Base-by-base conservation (phyloP, 441 rosid genomes). In the Gossypium trilobum region DNA sequence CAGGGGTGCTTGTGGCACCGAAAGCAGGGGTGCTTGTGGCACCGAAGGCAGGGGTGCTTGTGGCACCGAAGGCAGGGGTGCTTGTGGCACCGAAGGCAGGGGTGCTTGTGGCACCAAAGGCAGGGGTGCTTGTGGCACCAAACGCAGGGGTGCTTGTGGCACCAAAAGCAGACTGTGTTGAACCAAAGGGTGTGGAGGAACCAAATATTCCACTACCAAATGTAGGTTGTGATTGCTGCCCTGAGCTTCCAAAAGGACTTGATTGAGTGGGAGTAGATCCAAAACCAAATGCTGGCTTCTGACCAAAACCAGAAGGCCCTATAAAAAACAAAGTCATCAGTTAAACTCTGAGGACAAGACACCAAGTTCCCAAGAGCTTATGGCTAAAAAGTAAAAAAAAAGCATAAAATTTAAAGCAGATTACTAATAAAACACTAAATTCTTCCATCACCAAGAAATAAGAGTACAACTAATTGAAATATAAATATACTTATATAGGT, bases 211-310 rank as follows among this genome's bases (percentile, higher is more conserved):
- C 81, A 82, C 81, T 81, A 22, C 94, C 95, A 82, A 92, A 94
- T 39, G 87, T 90, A 76, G 96, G 87, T 78, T 94, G 97, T 68
- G 97, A 84, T 79, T 86, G 97, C 74, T 83, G 98, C 76, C 82
- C 75, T 68, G 94, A 80, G 82, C 85, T 84, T 82, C 96, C 97
- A 27, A 94, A 94, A 42, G 91, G 92, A 81, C 86, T 88, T 50
- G 95, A 55, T 72, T 83, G 97, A 70, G 87, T 77, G 25, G 87
- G 73, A 57, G 85, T 78, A 54, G 99, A 81, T 25, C 91, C 90
- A 79, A 89, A 87, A 64, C 95, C 92, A 77, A 91, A 91, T 57
- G 85, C 83, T 78, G 90, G 73, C 80, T 89, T 92, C 76, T 92
- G 94, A 56, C 88, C 92, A 52, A 87, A 92, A 31, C 71, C 77